Evolutionary conservation across 495 filamentous ascomycete species (phyloP), one percentile per base, ranked within the genome.

Genomic region (Cercophora scortea): DNA sequence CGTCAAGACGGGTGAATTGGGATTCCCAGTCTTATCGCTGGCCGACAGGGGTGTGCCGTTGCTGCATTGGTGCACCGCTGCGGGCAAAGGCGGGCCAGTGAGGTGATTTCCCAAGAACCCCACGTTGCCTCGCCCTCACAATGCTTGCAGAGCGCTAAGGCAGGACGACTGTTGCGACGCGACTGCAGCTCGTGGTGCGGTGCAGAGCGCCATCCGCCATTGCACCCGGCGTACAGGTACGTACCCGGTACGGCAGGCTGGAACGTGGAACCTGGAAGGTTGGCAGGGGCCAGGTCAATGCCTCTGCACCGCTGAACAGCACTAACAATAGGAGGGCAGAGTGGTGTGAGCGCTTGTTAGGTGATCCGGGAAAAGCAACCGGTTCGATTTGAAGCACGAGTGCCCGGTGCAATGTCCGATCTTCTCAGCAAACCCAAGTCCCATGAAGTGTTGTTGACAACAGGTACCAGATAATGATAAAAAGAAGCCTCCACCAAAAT

Each of bases 1-100:
- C 52, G 59, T 56, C 50, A 62, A 65, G 50, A 62, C 59, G 57
- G 57, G 35, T 65, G 59, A 64, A 64, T 56, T 51, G 54, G 38
- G 55, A 57, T 47, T 52, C 61, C 62, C 47, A 38, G 51, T 54
- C 54, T 54, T 50, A 57, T 54, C 50, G 36, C 11, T 18, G 36
- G 55, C 48, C 15, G 51, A 38, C 57, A 58, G 50, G 57, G 58
- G 39, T 46, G 42, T 41, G 18, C 3, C 3, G 38, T 8, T 40
- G 38, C 45, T 47, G 45, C 45, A 47, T 25, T 25, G 25, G 25
- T 25, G 25, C 25, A 25, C 25, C 25, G 25, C 25, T 25, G 25
- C 25, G 25, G 17, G 16, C 47, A 49, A 35, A 35, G 47, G 45
- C 32, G 49, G 32, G 25, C 58, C 52, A 58, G 32, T 49, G 43